Evolutionary conservation across 2,329 filamentous ascomycete genomes (phyloP), one percentile per base, ranked within the genome.

Genomic region (Tolypocladium ovalisporum): DNA sequence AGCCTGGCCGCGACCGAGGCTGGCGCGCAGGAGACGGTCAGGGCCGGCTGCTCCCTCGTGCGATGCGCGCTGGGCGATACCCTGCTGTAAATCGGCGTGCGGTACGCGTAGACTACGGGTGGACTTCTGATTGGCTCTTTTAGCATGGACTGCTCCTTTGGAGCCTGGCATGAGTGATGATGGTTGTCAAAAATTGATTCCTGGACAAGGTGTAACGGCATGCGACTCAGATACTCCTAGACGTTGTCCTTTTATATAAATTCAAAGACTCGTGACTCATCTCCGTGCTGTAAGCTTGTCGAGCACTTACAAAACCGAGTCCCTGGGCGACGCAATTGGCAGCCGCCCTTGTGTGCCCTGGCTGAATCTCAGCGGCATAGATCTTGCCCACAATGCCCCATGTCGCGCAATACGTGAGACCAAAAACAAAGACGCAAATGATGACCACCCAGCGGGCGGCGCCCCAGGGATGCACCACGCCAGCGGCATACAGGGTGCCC

Each of bases 51-150:
- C 72, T 96, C 90, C 47, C 79, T 99, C 64, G 90, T 97, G 54
- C 81, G 94, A 58, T 97, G 93, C 70, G 93, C 91, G 6, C 76
- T 97, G 62, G 94, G 94, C 24, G 94, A 99, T 77, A 95, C 89
- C 54, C 75, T 97, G 66, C 76, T 97, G 69, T 97, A 67, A 60
- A 37, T 35, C 29, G 32, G 49, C 32, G 35, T 32, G 24, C 29
- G 35, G 54, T 22, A n/a, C 40, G 8, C 29, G 29, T 10, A 36
- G 39, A 49, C 15, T 49, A 27, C 44, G 44, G n/a, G 44, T 17
- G 44, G 44, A 5, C 10, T 9, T 19, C 12, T 22, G 29, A 12
- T 22, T 22, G 44, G 15, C 2, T 47, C 54, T 32, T 52, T 40
- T 24, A 44, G 54, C 44, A 36, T 29, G 10, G 10, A n/a, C 6